phyloP scores from a whole-genome alignment of 257 asterid species.

The Rauvolfia tetraphylla region DNA sequence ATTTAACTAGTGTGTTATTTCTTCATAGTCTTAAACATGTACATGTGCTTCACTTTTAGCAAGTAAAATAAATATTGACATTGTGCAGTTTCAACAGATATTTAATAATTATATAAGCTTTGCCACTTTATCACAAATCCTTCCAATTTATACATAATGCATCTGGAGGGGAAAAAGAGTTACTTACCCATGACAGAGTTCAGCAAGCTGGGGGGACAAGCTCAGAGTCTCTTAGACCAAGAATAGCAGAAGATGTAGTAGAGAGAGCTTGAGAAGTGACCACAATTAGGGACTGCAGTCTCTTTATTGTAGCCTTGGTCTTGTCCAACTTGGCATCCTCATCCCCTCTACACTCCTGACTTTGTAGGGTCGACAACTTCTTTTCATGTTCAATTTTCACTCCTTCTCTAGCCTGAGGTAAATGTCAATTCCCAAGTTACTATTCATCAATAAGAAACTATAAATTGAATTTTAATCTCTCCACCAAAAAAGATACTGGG shows the following conservation, averaged over 20 bases:
- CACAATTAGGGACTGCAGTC: slow-evolving; percentile 80
- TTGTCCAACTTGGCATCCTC: slow-evolving; percentile 82
- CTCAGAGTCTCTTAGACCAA: slow-evolving; percentile 72
- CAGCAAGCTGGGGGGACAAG: slow-evolving; percentile 97
- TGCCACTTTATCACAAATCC: neutral
- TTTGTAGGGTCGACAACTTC: slow-evolving; percentile 78
- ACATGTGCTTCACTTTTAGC: neutral
- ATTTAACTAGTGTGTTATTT: neutral
- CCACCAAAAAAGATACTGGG: too few relatives aligned
- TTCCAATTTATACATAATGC: neutral
- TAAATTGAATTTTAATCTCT: neutral
- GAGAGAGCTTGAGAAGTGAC: slow-evolving; percentile 97
- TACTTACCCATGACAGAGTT: slow-evolving; percentile 93
- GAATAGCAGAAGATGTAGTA: slow-evolving; percentile 79
- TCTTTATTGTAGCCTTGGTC: slow-evolving; percentile 81
- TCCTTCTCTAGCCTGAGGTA: slow-evolving; percentile 80
- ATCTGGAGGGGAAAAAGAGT: neutral
- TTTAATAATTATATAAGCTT: neutral
- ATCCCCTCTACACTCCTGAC: slow-evolving; percentile 75
- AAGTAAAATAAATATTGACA: neutral
- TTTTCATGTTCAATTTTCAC: slow-evolving; percentile 89
- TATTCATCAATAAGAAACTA: neutral
- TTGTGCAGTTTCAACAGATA: neutral
- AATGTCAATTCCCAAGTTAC: slow-evolving; percentile 8
- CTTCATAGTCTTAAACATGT: neutral